phyloP scores from a whole-genome alignment of 2,329 filamentous ascomycete genomes.

The Stagonosporopsis chrysanthemi region DNA sequence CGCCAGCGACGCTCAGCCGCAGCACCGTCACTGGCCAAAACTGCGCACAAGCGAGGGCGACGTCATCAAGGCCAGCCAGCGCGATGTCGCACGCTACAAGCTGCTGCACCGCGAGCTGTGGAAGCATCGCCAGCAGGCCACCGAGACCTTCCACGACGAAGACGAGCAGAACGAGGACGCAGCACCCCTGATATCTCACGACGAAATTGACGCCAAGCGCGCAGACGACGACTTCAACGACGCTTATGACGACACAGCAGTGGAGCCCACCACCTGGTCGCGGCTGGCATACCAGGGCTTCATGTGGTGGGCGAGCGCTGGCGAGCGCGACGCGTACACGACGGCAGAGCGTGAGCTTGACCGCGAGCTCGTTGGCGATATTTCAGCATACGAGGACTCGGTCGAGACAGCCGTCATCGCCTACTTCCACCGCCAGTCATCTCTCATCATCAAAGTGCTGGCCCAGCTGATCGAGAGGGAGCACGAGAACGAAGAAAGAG shows the following conservation, averaged over 20 bases:
- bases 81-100: slow-evolving; percentile 78
- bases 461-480: slow-evolving; percentile 64
- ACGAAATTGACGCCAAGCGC: slow-evolving; percentile 35
- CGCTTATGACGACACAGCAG: slow-evolving; percentile 49
- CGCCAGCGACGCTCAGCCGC: slow-evolving; percentile 59
- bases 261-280: slow-evolving; percentile 69
- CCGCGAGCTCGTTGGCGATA: slow-evolving; percentile 53
- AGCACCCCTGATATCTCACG: slow-evolving; percentile 32
- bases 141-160: slow-evolving; percentile 29
- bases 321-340: slow-evolving; percentile 69
- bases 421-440: slow-evolving; percentile 81
- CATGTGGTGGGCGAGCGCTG: slow-evolving; percentile 90
- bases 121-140: slow-evolving; percentile 40
- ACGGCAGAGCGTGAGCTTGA: slow-evolving; percentile 63
- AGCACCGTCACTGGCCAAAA: slow-evolving; percentile 74
- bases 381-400: slow-evolving; percentile 53
- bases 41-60: slow-evolving; percentile 70
- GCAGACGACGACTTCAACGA: slow-evolving; percentile 49
- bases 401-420: slow-evolving; percentile 77
- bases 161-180: slow-evolving; percentile 37
- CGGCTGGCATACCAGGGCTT: slow-evolving; percentile 81
- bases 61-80: slow-evolving; percentile 83
- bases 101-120: slow-evolving; percentile 46
- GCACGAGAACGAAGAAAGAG: slow-evolving; percentile 51
- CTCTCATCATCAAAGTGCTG: slow-evolving; percentile 68